Base-by-base conservation (phyloP, 208 protist species). In the Leishmania arabica region DNA sequence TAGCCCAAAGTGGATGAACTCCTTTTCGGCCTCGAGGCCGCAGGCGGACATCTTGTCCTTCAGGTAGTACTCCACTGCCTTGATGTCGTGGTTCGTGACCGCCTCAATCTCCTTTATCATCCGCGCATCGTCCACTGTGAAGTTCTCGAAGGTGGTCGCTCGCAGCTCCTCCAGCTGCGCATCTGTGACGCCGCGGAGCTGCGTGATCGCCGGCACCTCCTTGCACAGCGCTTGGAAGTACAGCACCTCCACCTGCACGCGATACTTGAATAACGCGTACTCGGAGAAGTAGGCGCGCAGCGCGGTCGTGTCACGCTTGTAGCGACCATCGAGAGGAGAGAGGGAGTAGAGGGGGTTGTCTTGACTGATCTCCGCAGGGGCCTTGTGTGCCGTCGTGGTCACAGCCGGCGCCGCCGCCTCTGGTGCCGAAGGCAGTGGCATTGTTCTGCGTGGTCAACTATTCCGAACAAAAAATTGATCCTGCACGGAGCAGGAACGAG, bases 1-100 rank as follows among this genome's bases (percentile, higher is more conserved):
- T 17, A 99, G 88, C n/a, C 95, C 98, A 86, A 99, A 99, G 86
- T 99, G 98, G 49, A 99, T 93, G 87, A 98, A 99, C 86, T 99
- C 98, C 75, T 81, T 89, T 31, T 95, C 84, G 7, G 91, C 31
- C 37, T 73, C 86, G 45, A 98, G 91, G 68, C 92, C 91, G 40
- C 86, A 92, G 8, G 31, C 79, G 6, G 69, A 65, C 89, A 99
- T 95, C 75, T 97, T 98, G 45, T 97, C 89, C 86, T 99, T 99
- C 49, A 99, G 72, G 82, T 95, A 99, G 84, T 99, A 99, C 89
- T 99, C 98, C 9, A 99, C 96, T 17, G 98, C 98, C 79, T 99
- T 99, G 54, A 99, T 97, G 80, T 99, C 98, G 83, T 99, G 98
- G 82, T 99, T 99, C 34, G 98, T 99, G 5, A 92, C 88, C 7